Evolutionary conservation across 1,284 basidiomycete species (phyloP).

Genomic region (Austroboletus olivaceoglutinosus): DNA sequence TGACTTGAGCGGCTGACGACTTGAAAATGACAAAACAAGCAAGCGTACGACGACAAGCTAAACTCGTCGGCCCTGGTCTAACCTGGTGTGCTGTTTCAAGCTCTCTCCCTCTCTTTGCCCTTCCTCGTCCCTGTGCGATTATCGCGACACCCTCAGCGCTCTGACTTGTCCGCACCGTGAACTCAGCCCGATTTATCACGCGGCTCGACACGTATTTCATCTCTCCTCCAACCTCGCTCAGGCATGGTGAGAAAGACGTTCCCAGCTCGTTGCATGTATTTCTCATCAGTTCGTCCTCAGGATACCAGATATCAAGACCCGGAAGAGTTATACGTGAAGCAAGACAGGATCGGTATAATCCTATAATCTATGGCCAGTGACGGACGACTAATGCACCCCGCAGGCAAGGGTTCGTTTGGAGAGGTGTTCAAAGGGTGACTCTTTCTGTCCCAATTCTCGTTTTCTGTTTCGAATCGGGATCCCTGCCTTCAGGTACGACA

Average conservation of each 20-base stretch:
- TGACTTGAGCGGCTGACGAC: slow-evolving; percentile 24
- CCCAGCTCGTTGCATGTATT: not conserved
- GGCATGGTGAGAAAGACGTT: slow-evolving; percentile 19
- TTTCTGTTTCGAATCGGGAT: not conserved
- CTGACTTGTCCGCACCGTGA: not conserved
- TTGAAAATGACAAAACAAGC: slow-evolving; percentile 35
- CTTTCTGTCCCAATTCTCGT: not conserved
- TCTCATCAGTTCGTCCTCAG: slow-evolving; percentile 36
- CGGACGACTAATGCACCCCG: slow-evolving; percentile 12
- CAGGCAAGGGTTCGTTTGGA: slow-evolving; percentile 95
- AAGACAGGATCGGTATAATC: slow-evolving; percentile 87
- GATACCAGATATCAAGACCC: slow-evolving; percentile 78
- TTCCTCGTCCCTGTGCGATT: slow-evolving; percentile 1
- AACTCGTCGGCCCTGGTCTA: not conserved
- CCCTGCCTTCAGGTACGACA: slow-evolving; percentile 69
- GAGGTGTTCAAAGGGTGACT: slow-evolving; percentile 94
- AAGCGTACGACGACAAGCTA: slow-evolving; percentile 15
- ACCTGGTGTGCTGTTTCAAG: not conserved
- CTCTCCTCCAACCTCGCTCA: not conserved
- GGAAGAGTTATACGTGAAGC: slow-evolving; percentile 93
- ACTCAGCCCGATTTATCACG: slow-evolving; percentile 16
- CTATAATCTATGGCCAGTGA: slow-evolving; percentile 10
- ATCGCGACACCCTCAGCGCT: slow-evolving; percentile 3
- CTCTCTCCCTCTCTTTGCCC: slow-evolving; percentile 9
- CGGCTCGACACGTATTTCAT: slow-evolving; percentile 10